Percentiles rank a stretch among this genome's conserved stretches.
These are phyloP conservation scores for Chaetoceros tenuissimus DNA, from an alignment of 108 stramenopile species.

Conservation along the genomic window DNA sequence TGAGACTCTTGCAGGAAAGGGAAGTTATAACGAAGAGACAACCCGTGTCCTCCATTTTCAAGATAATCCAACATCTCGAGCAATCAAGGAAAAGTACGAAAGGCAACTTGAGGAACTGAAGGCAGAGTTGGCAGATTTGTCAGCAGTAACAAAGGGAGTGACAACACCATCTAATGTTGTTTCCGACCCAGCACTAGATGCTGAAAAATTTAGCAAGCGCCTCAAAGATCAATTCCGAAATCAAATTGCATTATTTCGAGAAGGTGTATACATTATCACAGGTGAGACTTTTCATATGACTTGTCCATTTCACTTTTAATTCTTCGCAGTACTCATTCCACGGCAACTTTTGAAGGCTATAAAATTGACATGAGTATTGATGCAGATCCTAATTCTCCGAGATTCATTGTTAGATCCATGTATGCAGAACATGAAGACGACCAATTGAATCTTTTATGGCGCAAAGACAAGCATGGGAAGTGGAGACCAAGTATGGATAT, in stretches of 20 bases:
- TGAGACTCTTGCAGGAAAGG: conserved; percentile 80
- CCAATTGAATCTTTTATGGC: conserved; percentile 83
- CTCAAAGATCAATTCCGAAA: conserved; percentile 88
- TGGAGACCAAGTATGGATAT: conserved; percentile 39
- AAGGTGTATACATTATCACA: conserved; percentile 89
- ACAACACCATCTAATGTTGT: not conserved
- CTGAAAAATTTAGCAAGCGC: conserved; percentile 79
- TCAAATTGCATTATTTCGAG: conserved; percentile 82
- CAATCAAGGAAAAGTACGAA: conserved; percentile 46
- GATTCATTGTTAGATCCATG: conserved; percentile 84
- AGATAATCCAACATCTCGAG: conserved; percentile 62
- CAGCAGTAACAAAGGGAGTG: not conserved
- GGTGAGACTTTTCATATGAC: conserved; percentile 67
- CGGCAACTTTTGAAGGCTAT: conserved; percentile 14
- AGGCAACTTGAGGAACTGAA: conserved; percentile 49
- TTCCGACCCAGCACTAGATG: conserved; percentile 26
- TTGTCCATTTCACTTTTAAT: conserved; percentile 4
- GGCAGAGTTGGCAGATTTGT: conserved; percentile 37
- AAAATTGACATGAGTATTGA: conserved; percentile 81
- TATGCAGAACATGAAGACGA: conserved; percentile 90
- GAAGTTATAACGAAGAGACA: conserved; percentile 62
- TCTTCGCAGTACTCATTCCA: too few species aligned
- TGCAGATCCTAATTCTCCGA: conserved; percentile 39
- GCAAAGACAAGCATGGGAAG: conserved; percentile 29
- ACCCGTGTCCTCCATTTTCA: conserved; percentile 73